A percentile compares a stretch with the other conserved stretches of the same genome.
Evolutionary conservation across 441 rosid species (phyloP).

Genomic region (Brassica balearica): DNA sequence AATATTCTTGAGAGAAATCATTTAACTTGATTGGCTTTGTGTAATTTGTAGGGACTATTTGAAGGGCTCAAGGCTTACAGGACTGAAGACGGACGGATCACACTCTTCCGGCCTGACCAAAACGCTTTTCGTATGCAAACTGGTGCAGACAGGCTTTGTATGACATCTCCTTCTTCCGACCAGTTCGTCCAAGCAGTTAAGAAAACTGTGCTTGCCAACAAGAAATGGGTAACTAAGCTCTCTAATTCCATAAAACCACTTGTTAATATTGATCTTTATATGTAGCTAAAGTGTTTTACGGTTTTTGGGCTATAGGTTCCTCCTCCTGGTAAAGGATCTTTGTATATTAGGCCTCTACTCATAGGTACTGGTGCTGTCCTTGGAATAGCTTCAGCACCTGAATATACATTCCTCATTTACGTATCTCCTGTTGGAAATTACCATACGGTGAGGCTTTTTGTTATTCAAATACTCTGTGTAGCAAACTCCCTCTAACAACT

Average conservation of each 20-base stretch:
- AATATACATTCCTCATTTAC: conserved; percentile 52
- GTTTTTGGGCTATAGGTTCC: conserved; percentile 6
- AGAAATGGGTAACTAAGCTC: conserved; percentile 49
- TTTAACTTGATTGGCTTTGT: not conserved
- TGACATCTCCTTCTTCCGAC: conserved; percentile 51
- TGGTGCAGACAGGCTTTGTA: conserved; percentile 57
- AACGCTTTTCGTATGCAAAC: conserved; percentile 55
- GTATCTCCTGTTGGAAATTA: conserved; percentile 57
- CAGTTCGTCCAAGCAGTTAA: conserved; percentile 56
- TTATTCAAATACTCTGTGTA: not conserved
- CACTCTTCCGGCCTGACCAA: conserved; percentile 56
- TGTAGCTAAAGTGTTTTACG: not conserved
- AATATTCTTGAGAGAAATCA: not conserved
- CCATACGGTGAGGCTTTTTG: conserved; percentile 34
- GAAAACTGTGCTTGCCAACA: conserved; percentile 56
- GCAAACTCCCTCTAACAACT: not conserved
- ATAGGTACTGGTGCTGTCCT: conserved; percentile 57
- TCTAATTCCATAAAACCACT: not conserved
- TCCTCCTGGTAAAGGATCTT: conserved; percentile 55
- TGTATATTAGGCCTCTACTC: conserved; percentile 66
- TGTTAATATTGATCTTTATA: not conserved
- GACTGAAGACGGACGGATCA: conserved; percentile 45
- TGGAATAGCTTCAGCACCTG: conserved; percentile 56
- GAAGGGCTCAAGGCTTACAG: conserved; percentile 51
- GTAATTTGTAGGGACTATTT: conserved; percentile 39